phyloP scores from a whole-genome alignment of 306 rosid genomes.

The Gynostemma pentaphyllum region DNA sequence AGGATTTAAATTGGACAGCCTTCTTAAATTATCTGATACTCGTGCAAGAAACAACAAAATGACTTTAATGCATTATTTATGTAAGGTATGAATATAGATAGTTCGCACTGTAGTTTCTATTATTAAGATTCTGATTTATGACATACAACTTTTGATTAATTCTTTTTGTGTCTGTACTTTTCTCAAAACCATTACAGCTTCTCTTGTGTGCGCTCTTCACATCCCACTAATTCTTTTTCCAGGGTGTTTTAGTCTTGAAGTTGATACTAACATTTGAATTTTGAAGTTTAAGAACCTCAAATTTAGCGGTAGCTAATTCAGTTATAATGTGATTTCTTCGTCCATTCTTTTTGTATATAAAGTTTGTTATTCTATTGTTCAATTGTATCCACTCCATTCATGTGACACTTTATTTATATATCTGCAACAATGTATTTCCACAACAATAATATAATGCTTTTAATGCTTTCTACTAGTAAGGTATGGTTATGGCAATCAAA shows the following conservation, averaged over 20 bases:
- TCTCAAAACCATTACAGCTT: not conserved
- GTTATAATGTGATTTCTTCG: not conserved
- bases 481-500: too few relatives aligned
- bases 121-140: not conserved
- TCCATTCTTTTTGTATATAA: not conserved
- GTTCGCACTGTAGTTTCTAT: not conserved
- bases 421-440: not conserved
- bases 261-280: not conserved
- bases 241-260: not conserved
- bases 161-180: not conserved
- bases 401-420: too few relatives aligned
- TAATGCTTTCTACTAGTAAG: too few relatives aligned
- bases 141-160: not conserved
- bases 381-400: not conserved
- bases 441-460: not conserved
- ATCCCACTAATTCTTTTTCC: not conserved
- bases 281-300: not conserved
- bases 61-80: conserved; percentile 98
- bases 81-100: conserved; percentile 50
- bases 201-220: not conserved
- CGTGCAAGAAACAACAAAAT: conserved; percentile 98
- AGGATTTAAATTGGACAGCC: conserved; percentile 97
- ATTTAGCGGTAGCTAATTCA: not conserved
- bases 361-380: not conserved
- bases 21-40: conserved; percentile 92